Evolutionary conservation across 108 stramenopile species (phyloP), one percentile per base, ranked within the genome.

Genomic region (Pseudonitzschia delicatissima): DNA sequence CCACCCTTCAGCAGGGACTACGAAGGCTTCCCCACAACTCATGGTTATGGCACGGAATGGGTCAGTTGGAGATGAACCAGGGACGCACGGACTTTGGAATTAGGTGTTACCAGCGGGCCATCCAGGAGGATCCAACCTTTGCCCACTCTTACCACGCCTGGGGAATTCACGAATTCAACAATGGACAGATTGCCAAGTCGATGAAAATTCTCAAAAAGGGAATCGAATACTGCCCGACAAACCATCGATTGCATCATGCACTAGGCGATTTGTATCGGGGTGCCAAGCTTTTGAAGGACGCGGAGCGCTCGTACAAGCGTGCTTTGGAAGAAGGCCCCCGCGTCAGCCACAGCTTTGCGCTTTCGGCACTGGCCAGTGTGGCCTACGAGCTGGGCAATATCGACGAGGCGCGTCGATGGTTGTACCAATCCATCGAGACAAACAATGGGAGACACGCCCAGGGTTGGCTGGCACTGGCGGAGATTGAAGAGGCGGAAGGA

Each of bases 191-290:
- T 51, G 82, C 82, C 2, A 58, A 44, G 25, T 88, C 91, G 51
- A 78, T 82, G 69, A 69, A 79, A 33, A 77, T 87, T 20, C 58
- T 92, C 26, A 77, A 87, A 49, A 48, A 64, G 34, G 91, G 91
- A 2, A 36, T 92, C 20, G 61, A 77, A 51, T 65, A 78, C 50
- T 82, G 82, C 59, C 88, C 87, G 3, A 64, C 70, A 17, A 88
- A 87, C 50, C 91, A 92, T 78, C 78, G 88, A 62, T 52, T 92
- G 49, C 79, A 86, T 72, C 91, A 92, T 69, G 91, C 91, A 3
- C 64, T 87, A 26, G 91, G 91, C 15, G 88, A 87, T 73, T 34
- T 92, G 2, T 90, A 87, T 62, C 72, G 87, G 12, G 87, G 86
- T 45, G 88, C 88, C n/a, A 81, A 86, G 36, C 64, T 84, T 77